Evolutionary conservation across 176 grass and related monocot species (phyloP).

Genomic region (Tillandsia fasciculata): DNA sequence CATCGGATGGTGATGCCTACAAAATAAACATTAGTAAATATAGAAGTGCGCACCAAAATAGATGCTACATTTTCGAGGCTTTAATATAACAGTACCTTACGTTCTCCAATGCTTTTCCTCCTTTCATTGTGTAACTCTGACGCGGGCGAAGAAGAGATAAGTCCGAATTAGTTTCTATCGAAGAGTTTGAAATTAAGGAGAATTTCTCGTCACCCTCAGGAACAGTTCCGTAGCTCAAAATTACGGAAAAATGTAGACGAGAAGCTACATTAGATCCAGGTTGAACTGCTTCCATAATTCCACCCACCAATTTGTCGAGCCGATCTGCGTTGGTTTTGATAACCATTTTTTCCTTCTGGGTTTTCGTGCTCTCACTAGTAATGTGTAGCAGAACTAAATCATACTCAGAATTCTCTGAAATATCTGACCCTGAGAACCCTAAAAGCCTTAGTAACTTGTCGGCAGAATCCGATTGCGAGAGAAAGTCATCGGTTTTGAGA

Average conservation of each 20-base stretch:
- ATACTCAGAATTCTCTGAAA: conserved; percentile 53
- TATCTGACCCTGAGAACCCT: conserved; percentile 42
- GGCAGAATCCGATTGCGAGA: conserved; percentile 1
- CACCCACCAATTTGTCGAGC: conserved; percentile 56
- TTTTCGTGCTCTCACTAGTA: conserved; percentile 36
- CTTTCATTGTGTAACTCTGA: conserved; percentile 91
- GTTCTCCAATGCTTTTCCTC: conserved; percentile 49
- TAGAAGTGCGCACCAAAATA: not conserved
- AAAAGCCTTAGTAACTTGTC: conserved; percentile 29
- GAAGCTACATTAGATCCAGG: conserved; percentile 38
- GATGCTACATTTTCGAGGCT: not conserved
- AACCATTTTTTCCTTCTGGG: conserved; percentile 34
- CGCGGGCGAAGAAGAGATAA: conserved; percentile 50
- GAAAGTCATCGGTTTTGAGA: conserved; percentile 32
- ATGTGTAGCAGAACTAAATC: conserved; percentile 77
- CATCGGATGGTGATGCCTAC: conserved; percentile 81
- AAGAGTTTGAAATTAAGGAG: conserved; percentile 26
- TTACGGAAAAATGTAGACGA: conserved; percentile 53
- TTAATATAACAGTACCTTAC: conserved; percentile 41
- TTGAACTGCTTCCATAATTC: conserved; percentile 42
- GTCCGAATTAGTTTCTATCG: conserved; percentile 46
- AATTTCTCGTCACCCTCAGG: conserved; percentile 27
- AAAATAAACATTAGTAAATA: conserved; percentile 4
- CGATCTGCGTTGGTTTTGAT: conserved; percentile 43
- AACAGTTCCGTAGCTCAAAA: conserved; percentile 66